These are phyloP conservation scores for Chlorella vulgaris DNA, from an alignment of 139 green algal genomes.

Conservation along the genomic window DNA sequence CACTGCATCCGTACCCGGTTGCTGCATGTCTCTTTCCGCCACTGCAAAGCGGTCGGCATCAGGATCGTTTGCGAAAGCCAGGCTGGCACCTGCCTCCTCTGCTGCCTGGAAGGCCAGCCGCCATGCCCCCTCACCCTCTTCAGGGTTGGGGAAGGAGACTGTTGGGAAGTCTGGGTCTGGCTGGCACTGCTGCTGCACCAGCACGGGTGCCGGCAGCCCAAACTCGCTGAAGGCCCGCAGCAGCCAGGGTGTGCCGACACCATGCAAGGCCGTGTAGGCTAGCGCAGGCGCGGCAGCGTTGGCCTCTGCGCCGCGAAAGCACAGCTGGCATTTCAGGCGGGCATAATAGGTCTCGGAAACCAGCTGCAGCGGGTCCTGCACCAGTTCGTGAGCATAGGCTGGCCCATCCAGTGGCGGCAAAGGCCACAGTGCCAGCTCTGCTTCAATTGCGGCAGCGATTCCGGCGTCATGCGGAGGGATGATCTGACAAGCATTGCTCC, in stretches of 20 bases:
- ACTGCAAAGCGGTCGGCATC: slow-evolving; percentile 74
- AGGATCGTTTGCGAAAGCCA: slow-evolving; percentile 82
- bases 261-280: slow-evolving; percentile 81
- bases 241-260: slow-evolving; percentile 63
- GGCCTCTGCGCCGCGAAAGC: slow-evolving; percentile 20
- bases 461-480: slow-evolving; percentile 76
- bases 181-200: slow-evolving; percentile 61
- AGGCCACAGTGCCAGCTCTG: slow-evolving; percentile 61
- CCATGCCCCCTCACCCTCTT: slow-evolving; percentile 79
- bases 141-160: slow-evolving; percentile 77
- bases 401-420: not conserved
- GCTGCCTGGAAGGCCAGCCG: slow-evolving; percentile 59
- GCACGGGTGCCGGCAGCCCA: slow-evolving; percentile 54
- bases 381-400: not conserved
- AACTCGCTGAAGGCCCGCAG: slow-evolving; percentile 55
- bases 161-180: slow-evolving; percentile 83
- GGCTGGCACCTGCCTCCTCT: slow-evolving; percentile 29
- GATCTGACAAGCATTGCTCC: slow-evolving; percentile 76
- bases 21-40: slow-evolving; percentile 44
- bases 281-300: slow-evolving; percentile 44
- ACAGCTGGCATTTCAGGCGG: slow-evolving; percentile 35
- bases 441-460: slow-evolving; percentile 71
- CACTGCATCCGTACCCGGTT: too few relatives aligned
- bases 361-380: slow-evolving; percentile 51
- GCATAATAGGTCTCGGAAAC: slow-evolving; percentile 59